Percentiles rank a stretch among this genome's conserved stretches.
These are phyloP conservation scores for Uromyces viciae-fabae DNA, from an alignment of 1,284 basidiomycete genomes.

Conservation along the genomic window DNA sequence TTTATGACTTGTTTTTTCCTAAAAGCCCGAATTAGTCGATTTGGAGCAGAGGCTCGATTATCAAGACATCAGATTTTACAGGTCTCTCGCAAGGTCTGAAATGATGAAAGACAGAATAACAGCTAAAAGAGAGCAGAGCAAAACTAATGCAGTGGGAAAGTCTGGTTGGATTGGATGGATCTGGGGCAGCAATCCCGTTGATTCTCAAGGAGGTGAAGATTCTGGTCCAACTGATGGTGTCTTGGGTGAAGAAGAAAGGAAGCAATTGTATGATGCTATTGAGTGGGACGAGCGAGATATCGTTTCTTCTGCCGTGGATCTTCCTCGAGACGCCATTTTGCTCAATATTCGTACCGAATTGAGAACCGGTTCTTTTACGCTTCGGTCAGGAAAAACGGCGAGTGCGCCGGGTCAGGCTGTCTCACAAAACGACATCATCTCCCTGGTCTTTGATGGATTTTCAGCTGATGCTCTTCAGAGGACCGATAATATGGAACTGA, in stretches of 20 bases:
- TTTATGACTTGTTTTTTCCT: neutral
- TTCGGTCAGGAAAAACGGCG: conserved; percentile 61
- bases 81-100: conserved; percentile 86
- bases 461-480: conserved; percentile 80
- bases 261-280: conserved; percentile 86
- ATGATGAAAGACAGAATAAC: conserved; percentile 72
- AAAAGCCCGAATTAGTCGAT: conserved; percentile 60
- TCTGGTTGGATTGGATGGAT: conserved; percentile 77
- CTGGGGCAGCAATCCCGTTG: conserved; percentile 62
- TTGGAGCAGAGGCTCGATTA: conserved; percentile 83
- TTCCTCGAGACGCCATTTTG: conserved; percentile 77
- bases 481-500: conserved; percentile 77
- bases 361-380: conserved; percentile 77
- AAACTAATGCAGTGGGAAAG: conserved; percentile 58
- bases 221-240: conserved; percentile 61
- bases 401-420: neutral
- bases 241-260: conserved; percentile 87
- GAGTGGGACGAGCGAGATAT: conserved; percentile 80
- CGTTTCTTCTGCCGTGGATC: conserved; percentile 63
- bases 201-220: conserved; percentile 49
- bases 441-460: conserved; percentile 83
- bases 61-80: conserved; percentile 95
- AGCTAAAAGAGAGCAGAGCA: conserved; percentile 59
- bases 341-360: conserved; percentile 72
- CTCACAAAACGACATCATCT: conserved; percentile 68